Evolutionary conservation across 148 eudicot genomes (phyloP).

Genomic region (Rhododendron molle): DNA sequence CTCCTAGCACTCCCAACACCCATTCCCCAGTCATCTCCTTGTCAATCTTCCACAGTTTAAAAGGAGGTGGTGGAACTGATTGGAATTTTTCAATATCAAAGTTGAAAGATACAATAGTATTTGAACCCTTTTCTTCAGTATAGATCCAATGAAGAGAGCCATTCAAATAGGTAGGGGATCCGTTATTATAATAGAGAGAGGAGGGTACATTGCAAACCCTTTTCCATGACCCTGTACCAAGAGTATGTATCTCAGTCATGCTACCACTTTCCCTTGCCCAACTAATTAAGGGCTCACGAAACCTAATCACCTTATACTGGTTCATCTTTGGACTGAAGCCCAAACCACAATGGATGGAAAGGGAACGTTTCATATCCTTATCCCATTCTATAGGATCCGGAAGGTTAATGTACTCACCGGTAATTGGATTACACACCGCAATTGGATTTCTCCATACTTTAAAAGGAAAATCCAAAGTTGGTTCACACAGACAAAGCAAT

Average conservation of each 20-base stretch:
- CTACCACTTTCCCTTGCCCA: background rate
- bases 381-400: background rate
- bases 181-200: background rate
- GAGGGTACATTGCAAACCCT: background rate
- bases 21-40: background rate
- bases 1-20: slow-evolving; percentile 15
- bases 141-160: slow-evolving; percentile 18
- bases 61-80: slow-evolving; percentile 10
- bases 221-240: slow-evolving; percentile 15
- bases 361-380: background rate
- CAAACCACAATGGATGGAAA: slow-evolving; percentile 10
- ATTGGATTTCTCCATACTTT: background rate
- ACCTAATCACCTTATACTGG: slow-evolving; percentile 13
- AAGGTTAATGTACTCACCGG: slow-evolving; percentile 16
- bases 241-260: slow-evolving; percentile 7
- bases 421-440: slow-evolving; percentile 28
- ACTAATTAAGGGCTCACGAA: background rate
- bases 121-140: background rate
- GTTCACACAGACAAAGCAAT: slow-evolving; percentile 13
- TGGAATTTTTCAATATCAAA: slow-evolving; percentile 21
- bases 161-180: slow-evolving; percentile 1
- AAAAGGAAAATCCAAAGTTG: background rate
- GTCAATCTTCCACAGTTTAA: background rate
- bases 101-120: slow-evolving; percentile 15
- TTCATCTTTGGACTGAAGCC: slow-evolving; percentile 14